Conservation (phyloP, 345 rosid species). For the Fremontodendron californicum region DNA sequence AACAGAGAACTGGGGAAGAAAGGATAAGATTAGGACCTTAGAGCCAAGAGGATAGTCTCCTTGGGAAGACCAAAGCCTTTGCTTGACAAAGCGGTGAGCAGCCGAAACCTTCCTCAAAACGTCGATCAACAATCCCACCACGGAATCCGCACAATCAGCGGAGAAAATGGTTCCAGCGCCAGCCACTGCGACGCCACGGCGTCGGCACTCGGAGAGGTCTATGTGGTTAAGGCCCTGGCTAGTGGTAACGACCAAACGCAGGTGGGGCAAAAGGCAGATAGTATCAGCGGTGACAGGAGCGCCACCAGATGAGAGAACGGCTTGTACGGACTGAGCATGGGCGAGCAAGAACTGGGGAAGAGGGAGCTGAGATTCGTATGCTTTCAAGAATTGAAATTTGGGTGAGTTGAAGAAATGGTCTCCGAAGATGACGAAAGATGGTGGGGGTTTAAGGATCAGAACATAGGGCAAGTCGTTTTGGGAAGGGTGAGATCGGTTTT, state of each 20-base stretch:
- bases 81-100: slow-evolving; percentile 25
- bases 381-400: slow-evolving; percentile 30
- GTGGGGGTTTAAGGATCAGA: slow-evolving; percentile 16
- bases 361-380: slow-evolving; percentile 29
- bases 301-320: slow-evolving; percentile 25
- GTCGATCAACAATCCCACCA: slow-evolving; percentile 42
- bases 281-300: slow-evolving; percentile 30
- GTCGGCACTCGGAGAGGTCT: slow-evolving; percentile 39
- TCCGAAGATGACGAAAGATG: not conserved
- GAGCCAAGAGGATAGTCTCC: slow-evolving; percentile 35
- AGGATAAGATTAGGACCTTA: slow-evolving; percentile 24
- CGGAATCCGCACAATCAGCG: slow-evolving; percentile 40
- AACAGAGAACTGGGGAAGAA: not conserved
- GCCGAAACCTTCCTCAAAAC: slow-evolving; percentile 41
- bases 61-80: slow-evolving; percentile 31
- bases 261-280: slow-evolving; percentile 31
- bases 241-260: slow-evolving; percentile 30
- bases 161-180: slow-evolving; percentile 31
- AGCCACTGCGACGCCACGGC: slow-evolving; percentile 39
- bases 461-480: slow-evolving; percentile 16
- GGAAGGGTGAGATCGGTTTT: not conserved
- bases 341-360: slow-evolving; percentile 21
- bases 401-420: not conserved
- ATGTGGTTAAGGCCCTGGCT: slow-evolving; percentile 47
- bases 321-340: slow-evolving; percentile 29